Evolutionary conservation across 805 yeast species (phyloP).

Genomic region (Diddensiella santjacobensis): DNA sequence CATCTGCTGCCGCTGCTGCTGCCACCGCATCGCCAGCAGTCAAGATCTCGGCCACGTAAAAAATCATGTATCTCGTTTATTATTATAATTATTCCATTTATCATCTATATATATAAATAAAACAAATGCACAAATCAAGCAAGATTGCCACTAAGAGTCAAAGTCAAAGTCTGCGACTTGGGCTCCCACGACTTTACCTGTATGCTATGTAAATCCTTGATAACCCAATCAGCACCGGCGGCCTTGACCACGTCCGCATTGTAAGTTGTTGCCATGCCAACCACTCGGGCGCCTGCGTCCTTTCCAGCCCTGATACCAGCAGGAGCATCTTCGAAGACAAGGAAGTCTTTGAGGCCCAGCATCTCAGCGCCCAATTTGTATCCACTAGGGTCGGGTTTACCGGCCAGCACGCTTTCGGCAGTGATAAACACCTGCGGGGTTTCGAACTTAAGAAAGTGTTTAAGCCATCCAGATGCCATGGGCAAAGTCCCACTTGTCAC

Average conservation of each 20-base stretch:
- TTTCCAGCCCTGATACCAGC: slow-evolving; percentile 83
- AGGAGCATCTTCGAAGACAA: slow-evolving; percentile 83
- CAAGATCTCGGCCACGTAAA: neutral
- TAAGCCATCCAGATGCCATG: slow-evolving; percentile 77
- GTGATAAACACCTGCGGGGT: slow-evolving; percentile 76
- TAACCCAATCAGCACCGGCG: slow-evolving; percentile 80
- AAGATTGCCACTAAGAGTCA: neutral
- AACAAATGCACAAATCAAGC: neutral
- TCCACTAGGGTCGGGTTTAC: slow-evolving; percentile 87
- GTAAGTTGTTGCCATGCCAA: slow-evolving; percentile 81
- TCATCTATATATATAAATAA: too few relatives aligned
- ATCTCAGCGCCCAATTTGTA: slow-evolving; percentile 44
- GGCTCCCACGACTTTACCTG: slow-evolving; percentile 42
- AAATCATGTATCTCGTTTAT: neutral
- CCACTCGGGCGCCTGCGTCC: slow-evolving; percentile 75
- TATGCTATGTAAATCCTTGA: slow-evolving; percentile 64
- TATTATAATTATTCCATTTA: neutral
- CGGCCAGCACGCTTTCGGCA: slow-evolving; percentile 72
- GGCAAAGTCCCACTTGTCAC: slow-evolving; percentile 80
- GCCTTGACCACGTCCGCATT: slow-evolving; percentile 62
- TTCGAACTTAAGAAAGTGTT: slow-evolving; percentile 52
- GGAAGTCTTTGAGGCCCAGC: slow-evolving; percentile 39
- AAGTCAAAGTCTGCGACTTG: slow-evolving; percentile 60
- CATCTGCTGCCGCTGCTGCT: neutral
- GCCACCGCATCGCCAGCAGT: neutral